A percentile compares a stretch with the other conserved stretches of the same genome.
Conservation (phyloP, 2,329 filamentous ascomycete species). For the Dactylella cylindrospora region DNA sequence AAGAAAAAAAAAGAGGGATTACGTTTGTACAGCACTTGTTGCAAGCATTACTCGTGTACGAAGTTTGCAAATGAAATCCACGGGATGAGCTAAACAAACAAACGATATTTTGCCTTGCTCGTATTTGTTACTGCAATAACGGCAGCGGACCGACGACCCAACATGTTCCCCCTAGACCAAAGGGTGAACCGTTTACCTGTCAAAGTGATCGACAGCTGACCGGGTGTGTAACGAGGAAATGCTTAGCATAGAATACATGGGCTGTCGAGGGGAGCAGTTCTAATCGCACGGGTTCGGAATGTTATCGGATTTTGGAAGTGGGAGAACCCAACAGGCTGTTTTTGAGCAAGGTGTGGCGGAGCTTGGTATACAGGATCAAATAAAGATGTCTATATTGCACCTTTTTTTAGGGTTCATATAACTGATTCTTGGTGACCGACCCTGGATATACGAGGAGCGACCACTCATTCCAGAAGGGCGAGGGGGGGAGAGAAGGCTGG, state of each 20-base stretch:
- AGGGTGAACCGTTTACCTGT: constrained; percentile 16
- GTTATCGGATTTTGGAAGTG: constrained; percentile 44
- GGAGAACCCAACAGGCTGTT: constrained; percentile 23
- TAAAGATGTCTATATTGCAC: constrained; percentile 12
- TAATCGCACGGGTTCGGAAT: constrained; percentile 22
- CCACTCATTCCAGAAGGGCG: constrained; percentile 27
- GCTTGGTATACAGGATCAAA: too few species aligned
- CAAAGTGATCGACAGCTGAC: constrained; percentile 30
- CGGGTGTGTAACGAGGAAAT: constrained; percentile 34
- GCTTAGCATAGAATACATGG: too few species aligned
- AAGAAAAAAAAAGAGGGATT: constrained; percentile 10
- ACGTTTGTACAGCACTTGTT: neutral
- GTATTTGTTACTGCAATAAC: constrained; percentile 11
- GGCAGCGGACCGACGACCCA: constrained; percentile 22
- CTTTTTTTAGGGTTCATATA: constrained; percentile 24
- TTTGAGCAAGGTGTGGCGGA: too few species aligned
- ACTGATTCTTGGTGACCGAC: constrained; percentile 4
- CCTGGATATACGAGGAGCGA: constrained; percentile 9
- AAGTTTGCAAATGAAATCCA: too few species aligned
- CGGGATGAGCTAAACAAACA: neutral
- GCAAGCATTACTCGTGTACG: constrained; percentile 4
- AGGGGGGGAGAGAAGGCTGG: constrained; percentile 1
- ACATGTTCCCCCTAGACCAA: constrained; percentile 9
- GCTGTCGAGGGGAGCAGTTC: too few species aligned
- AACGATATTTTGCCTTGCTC: constrained; percentile 1